phyloP scores from a whole-genome alignment of 371 early-diverging fungal species.

The Mycotypha africana region DNA sequence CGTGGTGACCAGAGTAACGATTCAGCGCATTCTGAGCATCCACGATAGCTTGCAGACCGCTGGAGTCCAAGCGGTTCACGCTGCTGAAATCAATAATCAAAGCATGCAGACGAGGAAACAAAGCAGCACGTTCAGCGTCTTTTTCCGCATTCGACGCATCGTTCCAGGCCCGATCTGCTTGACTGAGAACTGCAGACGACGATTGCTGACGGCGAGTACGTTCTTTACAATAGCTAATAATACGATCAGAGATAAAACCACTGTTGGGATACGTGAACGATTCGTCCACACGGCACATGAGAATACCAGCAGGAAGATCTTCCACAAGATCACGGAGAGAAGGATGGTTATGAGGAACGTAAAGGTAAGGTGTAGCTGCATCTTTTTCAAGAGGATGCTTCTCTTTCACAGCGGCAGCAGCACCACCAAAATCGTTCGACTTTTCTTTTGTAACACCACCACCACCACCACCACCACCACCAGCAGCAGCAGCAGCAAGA shows the following conservation, averaged over 20 bases:
- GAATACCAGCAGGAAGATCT: constrained; percentile 48
- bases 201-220: constrained; percentile 31
- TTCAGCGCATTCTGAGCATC: constrained; percentile 48
- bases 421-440: too few relatives aligned
- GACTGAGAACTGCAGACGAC: constrained; percentile 6
- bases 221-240: constrained; percentile 33
- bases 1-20: constrained; percentile 47
- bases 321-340: constrained; percentile 29
- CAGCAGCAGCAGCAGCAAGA: constrained; percentile 6
- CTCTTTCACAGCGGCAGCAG: too few relatives aligned
- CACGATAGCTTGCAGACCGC: constrained; percentile 57
- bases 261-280: constrained; percentile 68
- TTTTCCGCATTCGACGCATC: constrained; percentile 25
- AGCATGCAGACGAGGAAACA: constrained; percentile 50
- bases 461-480: too few relatives aligned
- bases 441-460: constrained; percentile 1
- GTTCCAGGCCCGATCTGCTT: constrained; percentile 46
- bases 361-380: constrained; percentile 17
- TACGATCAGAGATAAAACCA: constrained; percentile 38
- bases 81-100: constrained; percentile 61
- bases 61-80: constrained; percentile 59
- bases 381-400: constrained; percentile 4
- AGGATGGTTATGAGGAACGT: constrained; percentile 36
- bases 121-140: constrained; percentile 14
- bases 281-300: constrained; percentile 58